phyloP scores from a whole-genome alignment of 495 filamentous ascomycete species.

The Haplographium delicatum region DNA sequence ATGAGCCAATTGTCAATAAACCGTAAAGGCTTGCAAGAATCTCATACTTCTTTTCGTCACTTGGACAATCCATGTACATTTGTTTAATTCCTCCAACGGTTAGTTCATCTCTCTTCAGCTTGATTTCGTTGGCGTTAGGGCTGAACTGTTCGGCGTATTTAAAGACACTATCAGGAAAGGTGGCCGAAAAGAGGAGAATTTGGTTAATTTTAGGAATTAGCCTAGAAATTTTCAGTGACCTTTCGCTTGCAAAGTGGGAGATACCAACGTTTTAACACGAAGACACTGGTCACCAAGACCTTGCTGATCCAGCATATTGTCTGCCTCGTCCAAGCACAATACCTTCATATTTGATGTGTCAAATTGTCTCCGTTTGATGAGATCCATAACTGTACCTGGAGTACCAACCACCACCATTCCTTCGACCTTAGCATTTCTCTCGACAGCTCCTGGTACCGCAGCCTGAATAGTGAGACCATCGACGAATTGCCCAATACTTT shows the following conservation, averaged over 20 bases:
- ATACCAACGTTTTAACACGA: slow-evolving; percentile 72
- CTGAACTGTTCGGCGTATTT: slow-evolving; percentile 74
- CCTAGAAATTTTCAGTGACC: slow-evolving; percentile 24
- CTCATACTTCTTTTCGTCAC: slow-evolving; percentile 77
- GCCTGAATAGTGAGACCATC: slow-evolving; percentile 63
- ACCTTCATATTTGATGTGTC: slow-evolving; percentile 61
- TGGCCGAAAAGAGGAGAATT: slow-evolving; percentile 92
- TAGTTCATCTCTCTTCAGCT: slow-evolving; percentile 81
- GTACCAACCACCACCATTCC: slow-evolving; percentile 85
- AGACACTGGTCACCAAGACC: slow-evolving; percentile 92
- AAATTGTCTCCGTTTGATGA: slow-evolving; percentile 68
- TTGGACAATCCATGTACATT: slow-evolving; percentile 86
- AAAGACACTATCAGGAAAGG: slow-evolving; percentile 82
- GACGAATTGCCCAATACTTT: slow-evolving; percentile 77
- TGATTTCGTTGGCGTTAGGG: slow-evolving; percentile 81
- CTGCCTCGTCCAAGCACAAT: slow-evolving; percentile 86
- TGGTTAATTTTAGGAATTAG: slow-evolving; percentile 68
- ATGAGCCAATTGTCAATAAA: slow-evolving; percentile 89
- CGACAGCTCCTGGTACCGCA: slow-evolving; percentile 72
- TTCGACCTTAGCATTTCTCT: slow-evolving; percentile 53
- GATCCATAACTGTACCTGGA: slow-evolving; percentile 85
- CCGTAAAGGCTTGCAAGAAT: slow-evolving; percentile 89
- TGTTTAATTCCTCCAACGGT: slow-evolving; percentile 97
- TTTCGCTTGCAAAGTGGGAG: slow-evolving; percentile 17
- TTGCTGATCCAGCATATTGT: slow-evolving; percentile 93